A percentile compares a stretch with the other conserved stretches of the same genome.
Conservation (phyloP, 1,284 basidiomycete genomes). For the Naganishia sp. region DNA sequence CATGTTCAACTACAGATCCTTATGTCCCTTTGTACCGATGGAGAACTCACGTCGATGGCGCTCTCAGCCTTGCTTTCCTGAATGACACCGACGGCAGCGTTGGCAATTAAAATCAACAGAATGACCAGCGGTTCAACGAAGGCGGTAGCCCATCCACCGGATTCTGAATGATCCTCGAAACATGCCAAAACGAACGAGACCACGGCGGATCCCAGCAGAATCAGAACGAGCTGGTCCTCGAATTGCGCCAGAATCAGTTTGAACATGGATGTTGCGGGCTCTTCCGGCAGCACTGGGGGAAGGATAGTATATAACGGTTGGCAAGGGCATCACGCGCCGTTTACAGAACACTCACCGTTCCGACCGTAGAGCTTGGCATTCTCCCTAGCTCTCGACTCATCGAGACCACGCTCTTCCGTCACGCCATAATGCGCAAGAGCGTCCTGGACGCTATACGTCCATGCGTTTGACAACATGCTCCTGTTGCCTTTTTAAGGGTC, state of each 20-base stretch:
- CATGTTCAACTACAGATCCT: neutral
- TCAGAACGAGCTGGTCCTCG: slow-evolving; percentile 93
- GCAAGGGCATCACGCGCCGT: neutral
- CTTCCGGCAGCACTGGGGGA: slow-evolving; percentile 76
- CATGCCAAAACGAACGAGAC: slow-evolving; percentile 87
- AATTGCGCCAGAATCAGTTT: slow-evolving; percentile 95
- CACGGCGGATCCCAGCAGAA: slow-evolving; percentile 85
- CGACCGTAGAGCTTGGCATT: slow-evolving; percentile 78
- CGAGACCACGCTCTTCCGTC: slow-evolving; percentile 44
- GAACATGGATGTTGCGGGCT: slow-evolving; percentile 86
- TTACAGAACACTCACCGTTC: slow-evolving; percentile 64
- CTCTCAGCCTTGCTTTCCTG: slow-evolving; percentile 93
- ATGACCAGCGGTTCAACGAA: slow-evolving; percentile 94
- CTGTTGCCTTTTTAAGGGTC: too few relatives aligned
- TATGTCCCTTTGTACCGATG: neutral
- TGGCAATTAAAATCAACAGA: slow-evolving; percentile 86
- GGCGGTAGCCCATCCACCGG: slow-evolving; percentile 65
- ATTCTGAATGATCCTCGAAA: slow-evolving; percentile 67
- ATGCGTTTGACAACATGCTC: slow-evolving; percentile 51
- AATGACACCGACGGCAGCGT: slow-evolving; percentile 89
- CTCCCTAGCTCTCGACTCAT: slow-evolving; percentile 57
- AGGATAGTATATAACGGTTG: slow-evolving; percentile 24
- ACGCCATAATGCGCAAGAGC: slow-evolving; percentile 49
- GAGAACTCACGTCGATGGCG: slow-evolving; percentile 82
- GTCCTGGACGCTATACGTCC: slow-evolving; percentile 50